Evolutionary conservation across 768 basidiomycete species (phyloP).

Genomic region (Pleurotus eryngii): DNA sequence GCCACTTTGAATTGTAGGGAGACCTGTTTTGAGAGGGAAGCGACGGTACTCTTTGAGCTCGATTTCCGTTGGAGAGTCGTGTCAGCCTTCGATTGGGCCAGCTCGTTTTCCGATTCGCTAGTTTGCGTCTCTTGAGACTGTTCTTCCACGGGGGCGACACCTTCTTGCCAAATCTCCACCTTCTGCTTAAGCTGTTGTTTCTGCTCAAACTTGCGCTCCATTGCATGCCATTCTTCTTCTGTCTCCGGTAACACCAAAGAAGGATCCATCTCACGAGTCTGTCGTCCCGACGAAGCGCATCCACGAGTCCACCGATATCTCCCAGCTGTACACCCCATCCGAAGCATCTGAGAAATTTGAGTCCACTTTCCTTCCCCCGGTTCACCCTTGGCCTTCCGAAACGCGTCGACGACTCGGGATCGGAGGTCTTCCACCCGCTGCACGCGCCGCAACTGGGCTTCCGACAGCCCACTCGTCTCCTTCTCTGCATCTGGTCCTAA

Average conservation of each 20-base stretch:
- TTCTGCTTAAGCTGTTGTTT: constrained; percentile 21
- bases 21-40: neutral
- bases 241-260: constrained; percentile 38
- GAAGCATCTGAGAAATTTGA: constrained; percentile 34
- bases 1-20: constrained; percentile 4
- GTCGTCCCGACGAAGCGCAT: constrained; percentile 17
- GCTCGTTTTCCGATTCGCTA: constrained; percentile 16
- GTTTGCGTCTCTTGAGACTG: constrained; percentile 35
- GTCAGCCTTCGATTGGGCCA: neutral
- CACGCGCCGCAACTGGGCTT: constrained; percentile 1
- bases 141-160: constrained; percentile 22
- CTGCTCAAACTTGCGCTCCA: constrained; percentile 34
- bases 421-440: constrained; percentile 27
- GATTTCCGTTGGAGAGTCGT: neutral
- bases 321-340: constrained; percentile 37
- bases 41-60: neutral
- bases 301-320: constrained; percentile 26
- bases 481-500: neutral
- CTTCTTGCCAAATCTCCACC: constrained; percentile 17
- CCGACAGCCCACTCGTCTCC: neutral
- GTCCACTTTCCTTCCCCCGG: constrained; percentile 47
- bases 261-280: constrained; percentile 24
- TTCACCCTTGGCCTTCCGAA: constrained; percentile 32
- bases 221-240: constrained; percentile 47
- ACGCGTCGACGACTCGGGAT: constrained; percentile 29